phyloP scores from a whole-genome alignment of 2,329 filamentous ascomycete species.

The Botrytis medusae region DNA sequence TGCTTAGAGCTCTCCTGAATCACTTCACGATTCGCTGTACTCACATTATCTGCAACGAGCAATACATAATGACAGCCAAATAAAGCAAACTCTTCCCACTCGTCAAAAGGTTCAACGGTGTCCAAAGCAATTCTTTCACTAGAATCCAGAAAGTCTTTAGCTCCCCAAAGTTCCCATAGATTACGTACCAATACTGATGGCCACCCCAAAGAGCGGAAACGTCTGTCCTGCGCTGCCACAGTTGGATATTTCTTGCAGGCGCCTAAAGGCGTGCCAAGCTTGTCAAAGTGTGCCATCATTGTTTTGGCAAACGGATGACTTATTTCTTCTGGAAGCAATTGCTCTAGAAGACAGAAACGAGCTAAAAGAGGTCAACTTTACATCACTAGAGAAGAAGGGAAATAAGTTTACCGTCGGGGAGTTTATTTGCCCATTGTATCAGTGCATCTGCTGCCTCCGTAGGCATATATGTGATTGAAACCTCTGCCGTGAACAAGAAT shows the following conservation, averaged over 20 bases:
- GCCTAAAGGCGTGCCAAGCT: slow-evolving; percentile 75
- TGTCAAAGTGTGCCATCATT: slow-evolving; percentile 82
- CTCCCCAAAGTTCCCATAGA: slow-evolving; percentile 81
- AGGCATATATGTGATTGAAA: slow-evolving; percentile 90
- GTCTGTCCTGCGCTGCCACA: slow-evolving; percentile 61
- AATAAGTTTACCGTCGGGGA: slow-evolving; percentile 60
- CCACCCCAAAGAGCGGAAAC: slow-evolving; percentile 74
- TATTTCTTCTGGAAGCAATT: slow-evolving; percentile 75
- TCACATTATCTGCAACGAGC: slow-evolving; percentile 54
- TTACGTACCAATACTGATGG: slow-evolving; percentile 59
- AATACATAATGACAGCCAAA: slow-evolving; percentile 85
- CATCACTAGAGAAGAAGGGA: neutral
- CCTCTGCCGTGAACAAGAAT: slow-evolving; percentile 82
- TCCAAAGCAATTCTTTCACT: slow-evolving; percentile 64
- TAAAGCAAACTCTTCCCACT: slow-evolving; percentile 91
- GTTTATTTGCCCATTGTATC: slow-evolving; percentile 72
- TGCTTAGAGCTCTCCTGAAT: neutral
- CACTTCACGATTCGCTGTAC: neutral
- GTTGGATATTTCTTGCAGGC: slow-evolving; percentile 70
- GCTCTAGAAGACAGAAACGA: slow-evolving; percentile 83
- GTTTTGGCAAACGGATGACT: slow-evolving; percentile 81
- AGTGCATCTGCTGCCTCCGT: slow-evolving; percentile 69
- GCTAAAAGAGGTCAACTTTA: slow-evolving; percentile 49
- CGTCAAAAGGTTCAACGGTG: slow-evolving; percentile 79
- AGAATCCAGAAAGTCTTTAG: slow-evolving; percentile 61